Evolutionary conservation across 2,329 filamentous ascomycete genomes (phyloP).

Genomic region (Coniochaeta sp.): DNA sequence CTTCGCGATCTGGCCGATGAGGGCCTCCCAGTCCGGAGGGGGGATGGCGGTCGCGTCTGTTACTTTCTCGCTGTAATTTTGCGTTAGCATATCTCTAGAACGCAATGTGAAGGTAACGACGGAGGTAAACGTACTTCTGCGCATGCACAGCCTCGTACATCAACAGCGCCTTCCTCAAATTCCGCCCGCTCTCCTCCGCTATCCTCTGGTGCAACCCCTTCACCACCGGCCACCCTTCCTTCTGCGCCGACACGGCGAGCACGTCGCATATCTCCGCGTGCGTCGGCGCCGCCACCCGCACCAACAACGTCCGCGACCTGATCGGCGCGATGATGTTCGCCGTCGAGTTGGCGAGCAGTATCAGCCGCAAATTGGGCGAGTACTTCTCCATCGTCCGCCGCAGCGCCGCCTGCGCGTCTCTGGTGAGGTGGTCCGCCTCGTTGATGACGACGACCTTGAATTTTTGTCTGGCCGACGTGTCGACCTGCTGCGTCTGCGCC

Average conservation of each 20-base stretch:
- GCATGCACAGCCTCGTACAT: constrained; percentile 98
- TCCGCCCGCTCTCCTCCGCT: constrained; percentile 83
- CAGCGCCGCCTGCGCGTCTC: constrained; percentile 92
- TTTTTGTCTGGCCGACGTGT: constrained; percentile 77
- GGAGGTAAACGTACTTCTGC: constrained; percentile 73
- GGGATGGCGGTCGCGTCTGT: constrained; percentile 83
- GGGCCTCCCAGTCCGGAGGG: constrained; percentile 92
- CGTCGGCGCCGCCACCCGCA: constrained; percentile 83
- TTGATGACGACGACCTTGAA: constrained; percentile 99
- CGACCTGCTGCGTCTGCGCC: constrained; percentile 98
- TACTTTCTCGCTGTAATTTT: constrained; percentile 79
- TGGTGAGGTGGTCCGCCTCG: constrained; percentile 87
- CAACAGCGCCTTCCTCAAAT: constrained; percentile 79
- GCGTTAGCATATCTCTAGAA: neutral
- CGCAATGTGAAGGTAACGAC: neutral
- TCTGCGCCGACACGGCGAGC: constrained; percentile 62
- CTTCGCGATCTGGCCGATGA: constrained; percentile 82
- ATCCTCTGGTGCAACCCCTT: constrained; percentile 75
- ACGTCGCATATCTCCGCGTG: constrained; percentile 78
- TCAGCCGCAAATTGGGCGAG: constrained; percentile 86
- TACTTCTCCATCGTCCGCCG: constrained; percentile 99
- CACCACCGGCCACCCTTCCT: constrained; percentile 75
- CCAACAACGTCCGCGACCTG: constrained; percentile 80
- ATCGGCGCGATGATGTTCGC: constrained; percentile 99
- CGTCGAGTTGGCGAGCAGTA: constrained; percentile 89